Conservation (phyloP, 257 asterid species). For the Solanum pennellii region DNA sequence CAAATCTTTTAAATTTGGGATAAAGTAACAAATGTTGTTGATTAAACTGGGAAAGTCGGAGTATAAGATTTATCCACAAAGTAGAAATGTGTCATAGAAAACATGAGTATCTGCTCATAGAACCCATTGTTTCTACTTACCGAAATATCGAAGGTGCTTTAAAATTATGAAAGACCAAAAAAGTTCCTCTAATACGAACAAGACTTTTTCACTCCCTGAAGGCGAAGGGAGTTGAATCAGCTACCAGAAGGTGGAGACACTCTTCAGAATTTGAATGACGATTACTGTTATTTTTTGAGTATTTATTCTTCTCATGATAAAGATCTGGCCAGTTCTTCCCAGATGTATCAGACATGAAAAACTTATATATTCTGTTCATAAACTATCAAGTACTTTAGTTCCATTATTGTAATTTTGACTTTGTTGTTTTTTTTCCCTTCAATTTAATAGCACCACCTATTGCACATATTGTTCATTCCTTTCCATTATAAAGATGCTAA, state of each 20-base stretch:
- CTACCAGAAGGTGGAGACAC: neutral
- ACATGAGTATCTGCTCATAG: neutral
- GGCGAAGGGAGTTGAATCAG: neutral
- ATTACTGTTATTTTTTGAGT: neutral
- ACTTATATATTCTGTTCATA: neutral
- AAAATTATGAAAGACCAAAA: neutral
- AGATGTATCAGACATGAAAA: neutral
- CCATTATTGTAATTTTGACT: neutral
- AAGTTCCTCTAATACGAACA: neutral
- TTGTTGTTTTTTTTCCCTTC: neutral
- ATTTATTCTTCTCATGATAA: neutral
- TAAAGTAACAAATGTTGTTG: neutral
- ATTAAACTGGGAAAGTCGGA: neutral
- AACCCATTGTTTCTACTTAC: neutral
- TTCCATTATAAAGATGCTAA: neutral
- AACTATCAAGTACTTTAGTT: neutral
- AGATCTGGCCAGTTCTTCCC: neutral
- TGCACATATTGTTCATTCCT: neutral
- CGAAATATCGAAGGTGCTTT: neutral
- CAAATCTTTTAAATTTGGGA: neutral
- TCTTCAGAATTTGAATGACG: neutral
- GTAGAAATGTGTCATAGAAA: neutral
- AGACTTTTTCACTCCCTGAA: neutral
- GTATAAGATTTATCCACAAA: neutral
- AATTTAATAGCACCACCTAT: neutral